Evolutionary conservation across 228 moss, liverwort and hornwort species (phyloP), one percentile per base, ranked within the genome.

Genomic region (Sphagnum fallax): DNA sequence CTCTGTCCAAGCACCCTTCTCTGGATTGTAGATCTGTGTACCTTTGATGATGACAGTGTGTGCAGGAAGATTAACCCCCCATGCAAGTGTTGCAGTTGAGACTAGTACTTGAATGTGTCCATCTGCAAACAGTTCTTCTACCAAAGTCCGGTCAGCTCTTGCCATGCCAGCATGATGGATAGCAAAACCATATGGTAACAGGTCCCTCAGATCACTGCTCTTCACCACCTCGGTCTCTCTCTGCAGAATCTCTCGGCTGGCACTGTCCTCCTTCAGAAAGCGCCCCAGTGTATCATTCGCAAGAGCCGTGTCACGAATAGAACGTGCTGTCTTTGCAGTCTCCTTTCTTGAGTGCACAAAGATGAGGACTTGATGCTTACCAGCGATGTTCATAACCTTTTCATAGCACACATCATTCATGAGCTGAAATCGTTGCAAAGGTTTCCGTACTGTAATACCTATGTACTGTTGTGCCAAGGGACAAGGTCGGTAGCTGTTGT

Each of bases 1-100:
- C 72, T 94, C 94, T n/a, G 94, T 94, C 94, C 94, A 94, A 18
- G 88, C 88, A n/a, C 94, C 94, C 73, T 91, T 94, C 77, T 94
- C 94, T 11, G 94, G 94, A 69, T 91, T 94, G 61, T 94, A 94
- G 67, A 94, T 90, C 78, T 95, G 94, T 11, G 94, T 95, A 47
- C 94, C 94, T 79, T 95, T 95, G 48, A 95, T 95, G 65, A 95
- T 92, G 51, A 95, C 94, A 69, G 94, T 90, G 71, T 95, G 94
- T 48, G 94, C 94, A 67, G 94, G 94, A 55, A 95, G 88, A 77
- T 95, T 95, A 64, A 95, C 94, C 76, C 94, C 94, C 94, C 94
- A 95, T 8, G 94, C 94, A 77, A 95, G 83, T 49, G 94, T 95
- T 69, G 94, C 94, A 13, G 94, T 95, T 8, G 94, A 95, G 32